Percentiles rank a stretch among this genome's conserved stretches.
Conservation (phyloP, 805 yeast species). For the Blastobotrys robertii region DNA sequence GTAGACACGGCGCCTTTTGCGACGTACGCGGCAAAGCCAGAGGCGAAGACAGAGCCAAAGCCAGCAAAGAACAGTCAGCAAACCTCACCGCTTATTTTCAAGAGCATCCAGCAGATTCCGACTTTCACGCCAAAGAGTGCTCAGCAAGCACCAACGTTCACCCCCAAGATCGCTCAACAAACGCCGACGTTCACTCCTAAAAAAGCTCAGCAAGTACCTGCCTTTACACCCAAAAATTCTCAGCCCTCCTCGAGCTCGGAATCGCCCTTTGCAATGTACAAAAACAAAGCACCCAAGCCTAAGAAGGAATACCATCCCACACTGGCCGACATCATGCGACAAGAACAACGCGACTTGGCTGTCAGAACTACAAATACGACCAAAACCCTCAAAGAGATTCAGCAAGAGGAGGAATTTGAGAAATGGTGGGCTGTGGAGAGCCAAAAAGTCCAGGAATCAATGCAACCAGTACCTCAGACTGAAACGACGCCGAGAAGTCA, state of each 20-base stretch:
- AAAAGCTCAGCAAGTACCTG: not conserved
- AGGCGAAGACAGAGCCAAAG: too few species aligned
- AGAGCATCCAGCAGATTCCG: not conserved
- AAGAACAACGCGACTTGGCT: slow-evolving; percentile 34
- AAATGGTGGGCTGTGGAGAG: slow-evolving; percentile 78
- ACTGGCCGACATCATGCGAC: slow-evolving; percentile 22
- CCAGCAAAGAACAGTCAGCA: too few species aligned
- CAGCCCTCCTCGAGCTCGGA: not conserved
- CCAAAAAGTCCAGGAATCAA: not conserved
- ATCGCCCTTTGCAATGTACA: slow-evolving; percentile 12
- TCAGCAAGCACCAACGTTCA: slow-evolving; percentile 1
- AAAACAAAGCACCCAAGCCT: slow-evolving; percentile 3
- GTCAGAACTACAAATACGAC: slow-evolving; percentile 27
- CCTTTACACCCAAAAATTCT: too few species aligned
- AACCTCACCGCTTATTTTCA: not conserved
- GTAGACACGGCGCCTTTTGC: too few species aligned
- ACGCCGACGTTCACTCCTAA: too few species aligned
- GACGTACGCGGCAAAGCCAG: too few species aligned
- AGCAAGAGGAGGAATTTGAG: slow-evolving; percentile 76
- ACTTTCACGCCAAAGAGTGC: not conserved
- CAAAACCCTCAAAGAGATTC: slow-evolving; percentile 55
- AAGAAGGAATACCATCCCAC: slow-evolving; percentile 3
- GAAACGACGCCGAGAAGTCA: too few species aligned
- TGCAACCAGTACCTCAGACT: too few species aligned
- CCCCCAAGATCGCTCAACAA: slow-evolving; percentile 2